Base-by-base conservation (phyloP, 208 protist genomes). In the Wallacemonas rigidus region DNA sequence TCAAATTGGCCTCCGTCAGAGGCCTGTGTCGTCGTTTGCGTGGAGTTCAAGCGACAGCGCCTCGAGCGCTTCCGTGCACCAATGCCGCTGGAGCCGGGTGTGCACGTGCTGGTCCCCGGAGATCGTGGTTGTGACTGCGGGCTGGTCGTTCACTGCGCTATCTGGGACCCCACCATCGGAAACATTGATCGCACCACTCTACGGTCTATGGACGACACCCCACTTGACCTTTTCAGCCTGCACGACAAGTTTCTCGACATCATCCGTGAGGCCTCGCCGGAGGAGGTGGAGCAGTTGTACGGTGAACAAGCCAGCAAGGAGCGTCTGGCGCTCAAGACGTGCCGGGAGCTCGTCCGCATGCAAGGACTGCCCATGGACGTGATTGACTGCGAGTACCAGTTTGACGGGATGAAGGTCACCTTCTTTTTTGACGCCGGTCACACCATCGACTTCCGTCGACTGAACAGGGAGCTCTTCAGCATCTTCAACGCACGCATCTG, bases 401-500 rank as follows among this genome's bases (percentile, higher is more conserved):
- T 91, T 63, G 93, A 97, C 67, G 81, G 90, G 6, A 90, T 89
- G n/a, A 95, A 95, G 78, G 85, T 96, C 72, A 97, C 78, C 54
- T 96, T 97, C 71, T 97, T 89, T 63, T 96, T 94, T 60, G 81
- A 92, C 2, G 78, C 93, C 5, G 55, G 72, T 2, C 72, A 76
- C 26, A 67, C 78, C 7, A 86, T 95, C 39, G 89, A 96, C 72
- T 97, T 97, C 67, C 81, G 89, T 0, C 67, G 80, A 12, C 79
- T 97, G 1, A 93, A 89, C 76, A 83, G 76, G 71, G 88, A 94
- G 48, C 76, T 97, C 0, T 96, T 82, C 69, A 85, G 90, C 65
- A 77, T 92, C 55, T 97, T 92, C 79, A 85, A 92, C 58, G 87
- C 85, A 7, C 88, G 93, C 58, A 95, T 97, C 64, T 97, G 93